Conservation (phyloP, 345 rosid genomes). For the Corymbia maculata region DNA sequence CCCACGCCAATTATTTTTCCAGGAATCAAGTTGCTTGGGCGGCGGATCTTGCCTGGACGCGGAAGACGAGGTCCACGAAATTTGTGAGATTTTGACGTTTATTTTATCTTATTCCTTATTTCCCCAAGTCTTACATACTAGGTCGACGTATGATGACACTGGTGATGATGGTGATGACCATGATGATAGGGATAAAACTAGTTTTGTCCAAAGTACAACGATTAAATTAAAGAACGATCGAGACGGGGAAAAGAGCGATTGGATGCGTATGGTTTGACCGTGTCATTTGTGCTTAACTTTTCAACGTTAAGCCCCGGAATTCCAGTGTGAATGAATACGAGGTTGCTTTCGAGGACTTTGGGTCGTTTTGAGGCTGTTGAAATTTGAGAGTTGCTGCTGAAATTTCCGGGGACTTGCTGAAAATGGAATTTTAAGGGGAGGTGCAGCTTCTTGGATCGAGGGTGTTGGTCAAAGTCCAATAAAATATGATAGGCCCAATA, state of each 20-base stretch:
- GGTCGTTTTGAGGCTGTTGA: background rate
- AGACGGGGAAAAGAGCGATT: background rate
- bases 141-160: background rate
- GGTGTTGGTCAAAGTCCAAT: background rate
- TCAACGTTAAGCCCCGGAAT: background rate
- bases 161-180: background rate
- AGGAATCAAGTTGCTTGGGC: background rate
- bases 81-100: background rate
- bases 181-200: background rate
- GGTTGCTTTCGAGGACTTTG: background rate
- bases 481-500: background rate
- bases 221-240: background rate
- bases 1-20: background rate
- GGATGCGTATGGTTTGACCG: background rate
- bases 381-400: background rate
- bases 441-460: background rate
- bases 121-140: background rate
- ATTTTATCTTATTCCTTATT: background rate
- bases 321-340: background rate
- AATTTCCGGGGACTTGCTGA: background rate
- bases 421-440: background rate
- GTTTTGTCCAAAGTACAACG: fast-evolving
- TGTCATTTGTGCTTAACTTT: background rate
- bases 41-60: background rate
- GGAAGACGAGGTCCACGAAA: background rate